Percentiles rank a stretch among this genome's conserved stretches.
Conservation (phyloP, 108 stramenopile genomes). For the Cyclotella choctawhatcheeana region DNA sequence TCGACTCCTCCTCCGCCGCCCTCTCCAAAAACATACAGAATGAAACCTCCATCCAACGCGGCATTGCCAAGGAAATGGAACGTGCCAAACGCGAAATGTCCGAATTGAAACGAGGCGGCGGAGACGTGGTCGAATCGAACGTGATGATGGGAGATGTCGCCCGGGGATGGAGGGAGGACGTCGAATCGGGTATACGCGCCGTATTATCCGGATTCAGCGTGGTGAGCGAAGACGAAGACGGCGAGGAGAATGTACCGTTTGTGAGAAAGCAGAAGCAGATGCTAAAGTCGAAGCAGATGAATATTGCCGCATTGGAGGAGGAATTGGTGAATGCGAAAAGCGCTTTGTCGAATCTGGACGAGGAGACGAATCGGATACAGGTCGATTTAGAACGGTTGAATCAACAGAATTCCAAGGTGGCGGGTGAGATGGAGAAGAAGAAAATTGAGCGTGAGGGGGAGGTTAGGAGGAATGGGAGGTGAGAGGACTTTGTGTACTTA, state of each 20-base stretch:
- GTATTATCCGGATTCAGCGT: not conserved
- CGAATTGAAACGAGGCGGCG: slow-evolving; percentile 3
- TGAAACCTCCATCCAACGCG: not conserved
- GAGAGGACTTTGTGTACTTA: no score
- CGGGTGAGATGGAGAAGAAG: slow-evolving; percentile 32
- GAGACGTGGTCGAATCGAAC: not conserved
- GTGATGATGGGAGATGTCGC: not conserved
- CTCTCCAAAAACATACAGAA: slow-evolving; percentile 1
- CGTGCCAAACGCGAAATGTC: slow-evolving; percentile 16
- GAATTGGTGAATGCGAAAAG: not conserved
- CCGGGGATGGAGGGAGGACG: slow-evolving; percentile 4
- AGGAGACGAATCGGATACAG: slow-evolving; percentile 1
- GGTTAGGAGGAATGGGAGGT: slow-evolving; percentile 36
- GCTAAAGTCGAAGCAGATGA: not conserved
- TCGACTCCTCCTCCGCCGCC: slow-evolving; percentile 5
- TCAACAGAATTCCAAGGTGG: slow-evolving; percentile 20
- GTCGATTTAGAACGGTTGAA: slow-evolving; percentile 22
- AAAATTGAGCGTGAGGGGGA: slow-evolving; percentile 49
- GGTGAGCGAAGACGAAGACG: not conserved
- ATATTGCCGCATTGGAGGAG: not conserved
- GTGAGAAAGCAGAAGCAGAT: not conserved
- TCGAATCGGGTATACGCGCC: not conserved
- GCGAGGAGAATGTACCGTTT: not conserved
- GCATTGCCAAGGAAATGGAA: slow-evolving; percentile 15
- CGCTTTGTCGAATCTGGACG: not conserved